phyloP scores from a whole-genome alignment of 2,329 filamentous ascomycete species.

The Paecilomyces variotii region DNA sequence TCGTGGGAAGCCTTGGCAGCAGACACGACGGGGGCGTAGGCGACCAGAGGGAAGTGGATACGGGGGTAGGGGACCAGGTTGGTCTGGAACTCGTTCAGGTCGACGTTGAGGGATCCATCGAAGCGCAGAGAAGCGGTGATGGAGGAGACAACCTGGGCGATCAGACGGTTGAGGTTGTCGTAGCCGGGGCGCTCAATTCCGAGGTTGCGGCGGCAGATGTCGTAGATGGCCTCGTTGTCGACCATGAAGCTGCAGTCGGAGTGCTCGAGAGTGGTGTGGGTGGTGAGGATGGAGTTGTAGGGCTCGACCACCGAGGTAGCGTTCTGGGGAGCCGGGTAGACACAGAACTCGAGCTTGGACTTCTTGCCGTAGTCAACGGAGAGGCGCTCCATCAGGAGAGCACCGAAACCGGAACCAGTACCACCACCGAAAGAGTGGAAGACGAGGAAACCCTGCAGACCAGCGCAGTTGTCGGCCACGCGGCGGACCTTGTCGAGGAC shows the following conservation, averaged over 20 bases:
- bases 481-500: conserved; percentile 96
- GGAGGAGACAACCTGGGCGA: conserved; percentile 97
- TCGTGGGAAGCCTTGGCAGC: conserved; percentile 94
- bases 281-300: conserved; percentile 99
- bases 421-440: conserved; percentile 99
- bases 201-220: conserved; percentile 97
- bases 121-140: conserved; percentile 98
- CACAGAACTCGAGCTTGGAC: conserved; percentile 99
- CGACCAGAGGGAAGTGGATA: conserved; percentile 98
- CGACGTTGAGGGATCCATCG: conserved; percentile 97
- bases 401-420: conserved; percentile 97
- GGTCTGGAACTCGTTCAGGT: conserved; percentile 99
- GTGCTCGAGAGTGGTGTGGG: conserved; percentile 98
- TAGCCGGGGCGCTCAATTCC: conserved; percentile 96
- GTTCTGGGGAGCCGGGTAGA: conserved; percentile 96
- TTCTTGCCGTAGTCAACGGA: conserved; percentile 99
- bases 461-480: conserved; percentile 94
- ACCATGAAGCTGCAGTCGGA: conserved; percentile 99
- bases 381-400: conserved; percentile 95
- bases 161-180: conserved; percentile 97
- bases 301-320: conserved; percentile 97
- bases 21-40: conserved; percentile 90
- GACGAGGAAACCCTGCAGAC: conserved; percentile 97
- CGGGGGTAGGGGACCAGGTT: conserved; percentile 98
- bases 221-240: conserved; percentile 99